Base-by-base conservation (phyloP, 176 grass and related monocot genomes). In the Tillandsia fasciculata region DNA sequence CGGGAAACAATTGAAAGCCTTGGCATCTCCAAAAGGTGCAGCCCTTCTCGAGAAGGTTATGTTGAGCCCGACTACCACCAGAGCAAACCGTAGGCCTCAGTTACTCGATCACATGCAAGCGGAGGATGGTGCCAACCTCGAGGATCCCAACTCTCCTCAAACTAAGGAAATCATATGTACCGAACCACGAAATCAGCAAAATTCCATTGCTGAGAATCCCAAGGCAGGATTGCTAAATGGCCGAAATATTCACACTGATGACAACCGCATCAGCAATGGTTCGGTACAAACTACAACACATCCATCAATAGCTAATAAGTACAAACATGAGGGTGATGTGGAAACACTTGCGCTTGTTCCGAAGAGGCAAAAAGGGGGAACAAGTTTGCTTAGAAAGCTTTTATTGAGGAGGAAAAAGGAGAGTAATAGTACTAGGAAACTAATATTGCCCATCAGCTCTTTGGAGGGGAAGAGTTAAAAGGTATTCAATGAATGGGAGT, bases 1-100 rank as follows among this genome's bases (percentile, higher is more conserved):
- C 27, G 84, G 86, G 27, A 84, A 99, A 64, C 87, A 99, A 82
- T 76, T 99, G 24, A 99, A 99, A 83, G 82, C 84, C 4, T 69
- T 99, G 76, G 72, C 87, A 66, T 90, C 89, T 7, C 87, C 87
- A 64, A 90, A 79, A 72, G 84, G 90, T 15, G 52, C 68, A 0
- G 17, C 67, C 76, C 78, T 96, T 57, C 78, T 90, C 0, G 70
- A 83, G 59, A 84, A 90, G 59, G 76, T 87, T 13, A 64, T 83
- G 33, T 76, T 74, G 47, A 74, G 74, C 0, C 14, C 63, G 1
- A 50, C 48, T 78, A 56, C 67, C 12, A 13, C 72, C 24, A 74
- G 66, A 33, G 80, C 56, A 8, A 83, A 80, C 11, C 26, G 63
- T 59, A 69, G 76, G 13, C 75, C 72, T 23, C 82, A 82, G 0